Base-by-base conservation (phyloP, 2,329 filamentous ascomycete genomes). In the Spiromastix sp. region DNA sequence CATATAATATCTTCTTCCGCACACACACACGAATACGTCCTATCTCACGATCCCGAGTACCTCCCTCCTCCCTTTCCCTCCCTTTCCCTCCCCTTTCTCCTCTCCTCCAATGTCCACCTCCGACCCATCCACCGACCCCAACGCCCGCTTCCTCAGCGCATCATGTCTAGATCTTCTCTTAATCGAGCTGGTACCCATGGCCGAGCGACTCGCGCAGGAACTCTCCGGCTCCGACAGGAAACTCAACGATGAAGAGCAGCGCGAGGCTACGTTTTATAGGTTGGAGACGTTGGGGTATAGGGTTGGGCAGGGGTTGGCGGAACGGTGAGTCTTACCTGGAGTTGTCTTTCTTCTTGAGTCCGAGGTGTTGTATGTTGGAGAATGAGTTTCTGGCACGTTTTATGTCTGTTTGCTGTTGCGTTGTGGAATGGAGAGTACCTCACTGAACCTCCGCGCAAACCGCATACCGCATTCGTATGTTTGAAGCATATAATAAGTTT, bases 161-260 rank as follows among this genome's bases (percentile, higher is more conserved):
- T 91, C 89, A 31, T 86, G 83, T 57, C 77, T 98, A 50, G 91
- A 98, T 61, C 81, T 98, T 49, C 75, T 98, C 38, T 75, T 98
- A 49, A 96, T 96, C 56, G 91, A 98, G 66, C 76, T 98, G 37
- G 91, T 98, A 11, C 91, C 91, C 25, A 81, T 96, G 68, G 84
- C 89, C 4, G 85, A 93, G 60, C 79, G 91, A 45, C 72, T 96
- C 42, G 79, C 85, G 15, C 74, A 79, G 52, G 80, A 91, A 52
- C 69, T 85, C 5, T 45, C 48, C 4, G 40, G 42, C 3, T 42
- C 51, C 3, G 54, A 54, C 4, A 50, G 47, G 16, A 44, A 44
- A 19, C 47, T 52, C 36, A 57, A 61, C 36, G 59, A 60, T n/a
- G 85, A 93, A 31, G 84, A 91, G 58, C 74, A 84, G 51, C 68